phyloP scores from a whole-genome alignment of 768 basidiomycete genomes.

The Pholiota conissans region DNA sequence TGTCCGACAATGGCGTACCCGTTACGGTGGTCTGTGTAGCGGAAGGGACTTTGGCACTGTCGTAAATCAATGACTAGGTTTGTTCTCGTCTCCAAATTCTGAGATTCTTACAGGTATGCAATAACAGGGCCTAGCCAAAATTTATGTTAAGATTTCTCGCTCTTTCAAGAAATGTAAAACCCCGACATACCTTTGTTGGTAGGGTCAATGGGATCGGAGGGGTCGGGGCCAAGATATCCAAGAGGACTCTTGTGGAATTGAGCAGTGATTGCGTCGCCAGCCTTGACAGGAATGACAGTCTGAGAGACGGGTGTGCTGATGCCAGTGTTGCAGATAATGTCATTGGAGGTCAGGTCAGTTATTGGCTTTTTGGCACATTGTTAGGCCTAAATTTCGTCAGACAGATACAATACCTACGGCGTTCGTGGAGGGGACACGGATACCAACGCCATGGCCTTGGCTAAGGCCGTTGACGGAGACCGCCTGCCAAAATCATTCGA shows the following conservation, averaged over 20 bases:
- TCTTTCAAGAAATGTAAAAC: slow-evolving; percentile 8
- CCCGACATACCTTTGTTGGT: slow-evolving; percentile 33
- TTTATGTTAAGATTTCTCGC: neutral
- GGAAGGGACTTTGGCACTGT: slow-evolving; percentile 41
- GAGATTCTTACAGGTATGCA: slow-evolving; percentile 40
- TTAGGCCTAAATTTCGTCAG: neutral
- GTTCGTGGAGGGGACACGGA: slow-evolving; percentile 42
- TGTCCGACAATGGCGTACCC: slow-evolving; percentile 13
- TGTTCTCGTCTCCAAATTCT: neutral
- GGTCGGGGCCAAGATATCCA: slow-evolving; percentile 32
- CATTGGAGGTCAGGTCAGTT: slow-evolving; percentile 50
- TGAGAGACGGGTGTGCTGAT: slow-evolving; percentile 46
- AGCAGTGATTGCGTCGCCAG: slow-evolving; percentile 46
- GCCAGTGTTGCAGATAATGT: slow-evolving; percentile 55
- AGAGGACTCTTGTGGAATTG: slow-evolving; percentile 46
- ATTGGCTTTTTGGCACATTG: slow-evolving; percentile 37
- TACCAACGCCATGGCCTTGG: slow-evolving; percentile 43
- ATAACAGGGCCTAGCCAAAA: slow-evolving; percentile 38
- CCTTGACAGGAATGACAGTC: slow-evolving; percentile 45
- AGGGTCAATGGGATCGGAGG: slow-evolving; percentile 40
- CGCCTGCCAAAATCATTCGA: slow-evolving; percentile 22
- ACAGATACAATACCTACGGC: slow-evolving; percentile 20
- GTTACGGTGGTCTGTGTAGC: slow-evolving; percentile 46
- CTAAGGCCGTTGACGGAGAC: slow-evolving; percentile 47
- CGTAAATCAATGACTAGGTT: no score